Percentiles rank a stretch among this genome's conserved stretches.
These are phyloP conservation scores for Chytriomyces hyalinus DNA, from an alignment of 192 early-diverging fungal species.

Conservation along the genomic window DNA sequence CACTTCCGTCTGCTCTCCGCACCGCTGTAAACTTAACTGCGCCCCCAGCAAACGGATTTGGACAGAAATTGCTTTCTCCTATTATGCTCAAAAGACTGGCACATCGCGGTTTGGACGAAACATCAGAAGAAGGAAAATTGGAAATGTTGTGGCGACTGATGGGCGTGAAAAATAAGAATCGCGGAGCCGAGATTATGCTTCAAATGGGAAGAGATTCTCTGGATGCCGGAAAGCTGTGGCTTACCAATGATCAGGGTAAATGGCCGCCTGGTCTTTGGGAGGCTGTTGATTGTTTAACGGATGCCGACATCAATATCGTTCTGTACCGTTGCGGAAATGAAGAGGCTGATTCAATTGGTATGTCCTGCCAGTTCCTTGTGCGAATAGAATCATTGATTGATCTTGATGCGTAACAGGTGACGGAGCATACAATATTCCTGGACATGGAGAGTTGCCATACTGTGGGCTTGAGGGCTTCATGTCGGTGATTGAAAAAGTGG, in stretches of 20 bases:
- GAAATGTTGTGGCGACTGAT: conserved; percentile 51
- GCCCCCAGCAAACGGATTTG: background rate
- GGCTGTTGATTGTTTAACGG: conserved; percentile 63
- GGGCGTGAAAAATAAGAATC: conserved; percentile 44
- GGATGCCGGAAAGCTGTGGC: conserved; percentile 46
- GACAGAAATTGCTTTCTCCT: background rate
- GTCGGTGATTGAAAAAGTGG: conserved; percentile 78
- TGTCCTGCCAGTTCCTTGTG: conserved; percentile 25
- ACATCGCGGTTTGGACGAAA: background rate
- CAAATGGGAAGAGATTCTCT: conserved; percentile 55
- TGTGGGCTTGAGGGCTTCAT: conserved; percentile 94
- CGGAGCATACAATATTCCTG: conserved; percentile 87
- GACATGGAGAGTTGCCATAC: conserved; percentile 81
- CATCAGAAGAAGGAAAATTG: conserved; percentile 32
- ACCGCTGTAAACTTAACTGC: conserved; percentile 9
- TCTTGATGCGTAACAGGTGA: conserved; percentile 56
- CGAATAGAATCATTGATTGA: background rate
- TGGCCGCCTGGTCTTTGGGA: conserved; percentile 62
- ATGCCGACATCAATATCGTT: conserved; percentile 82
- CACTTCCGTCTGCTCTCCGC: conserved; percentile 1
- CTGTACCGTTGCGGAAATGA: conserved; percentile 89
- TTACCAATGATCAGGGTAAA: conserved; percentile 13
- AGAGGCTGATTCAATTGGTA: conserved; percentile 80
- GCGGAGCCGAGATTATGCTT: conserved; percentile 53
- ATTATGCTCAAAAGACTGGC: background rate